Evolutionary conservation across 2,329 filamentous ascomycete species (phyloP), one percentile per base, ranked within the genome.

Genomic region (Xylariaceae sp.): DNA sequence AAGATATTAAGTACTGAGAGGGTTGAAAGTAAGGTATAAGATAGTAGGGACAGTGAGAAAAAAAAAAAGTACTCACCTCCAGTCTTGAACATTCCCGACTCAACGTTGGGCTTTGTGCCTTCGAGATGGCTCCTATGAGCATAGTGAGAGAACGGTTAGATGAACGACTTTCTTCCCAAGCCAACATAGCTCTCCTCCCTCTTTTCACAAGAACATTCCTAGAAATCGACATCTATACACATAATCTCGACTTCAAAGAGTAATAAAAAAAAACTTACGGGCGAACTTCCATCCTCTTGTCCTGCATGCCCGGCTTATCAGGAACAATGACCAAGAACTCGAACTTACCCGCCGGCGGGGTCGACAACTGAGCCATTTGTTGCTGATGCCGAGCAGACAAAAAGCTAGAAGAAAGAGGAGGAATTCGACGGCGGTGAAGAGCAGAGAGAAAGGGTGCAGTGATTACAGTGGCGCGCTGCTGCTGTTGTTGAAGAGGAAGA

Each of bases 291-390:
- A 86, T 67, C 44, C 85, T 73, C 72, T 84, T 85, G 53, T 73
- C 73, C 48, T 75, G 67, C 17, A 66, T 71, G 33, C 76, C 80
- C 2, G 81, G 75, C 64, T 81, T 78, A 64, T 88, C 85, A 11
- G 82, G 85, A 29, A 87, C 61, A 47, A 88, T 72, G 56, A 84
- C 82, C 29, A 89, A 75, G 72, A 82, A 89, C 64, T 62, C 57
- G 22, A 44, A 43, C 40, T 60, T 50, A 49, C 53, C 57, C 23
- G 57, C 48, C 10, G 57, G 52, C 35, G 55, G 49, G 41, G 52
- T 49, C 16, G 53, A 42, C 37, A 54, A 44, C 32, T 57, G 47
- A 4, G 59, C 53, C 59, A 62, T 62, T 40, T 6, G 35, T n/a
- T n/a, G n/a, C n/a, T n/a, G n/a, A n/a, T n/a, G n/a, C n/a, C n/a